Percentiles rank a stretch among this genome's conserved stretches.
Conservation (phyloP, 192 early-diverging fungal species). For the Entrophospora sp. region DNA sequence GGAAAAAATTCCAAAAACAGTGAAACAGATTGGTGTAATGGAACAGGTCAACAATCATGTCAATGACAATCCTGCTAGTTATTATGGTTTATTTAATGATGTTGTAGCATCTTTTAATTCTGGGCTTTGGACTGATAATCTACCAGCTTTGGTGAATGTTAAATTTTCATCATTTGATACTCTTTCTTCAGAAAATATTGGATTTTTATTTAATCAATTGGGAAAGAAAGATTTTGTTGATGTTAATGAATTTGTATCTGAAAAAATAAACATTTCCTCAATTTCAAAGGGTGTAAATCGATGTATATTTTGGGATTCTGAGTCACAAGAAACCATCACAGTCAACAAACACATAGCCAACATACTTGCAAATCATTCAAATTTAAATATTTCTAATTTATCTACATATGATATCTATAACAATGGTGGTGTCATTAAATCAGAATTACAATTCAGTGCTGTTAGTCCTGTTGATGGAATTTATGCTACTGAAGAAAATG, state of each 20-base stretch:
- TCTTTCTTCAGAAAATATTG: slow-evolving; percentile 23
- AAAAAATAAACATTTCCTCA: slow-evolving; percentile 7
- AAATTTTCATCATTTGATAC: slow-evolving; percentile 28
- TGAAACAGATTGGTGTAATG: slow-evolving; percentile 66
- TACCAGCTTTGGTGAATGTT: slow-evolving; percentile 34
- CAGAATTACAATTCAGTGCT: slow-evolving; percentile 49
- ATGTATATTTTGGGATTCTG: slow-evolving; percentile 53
- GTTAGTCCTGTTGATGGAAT: slow-evolving; percentile 22
- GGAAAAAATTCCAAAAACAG: slow-evolving; percentile 53
- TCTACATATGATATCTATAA: slow-evolving; percentile 45
- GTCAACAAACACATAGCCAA: slow-evolving; percentile 39
- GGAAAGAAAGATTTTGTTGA: background rate
- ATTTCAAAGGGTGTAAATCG: slow-evolving; percentile 32
- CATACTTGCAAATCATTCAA: slow-evolving; percentile 28
- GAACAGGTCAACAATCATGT: slow-evolving; percentile 42
- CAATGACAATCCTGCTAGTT: too few relatives aligned
- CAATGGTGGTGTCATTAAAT: slow-evolving; percentile 48
- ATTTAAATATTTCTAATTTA: slow-evolving; percentile 32
- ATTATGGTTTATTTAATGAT: slow-evolving; percentile 56
- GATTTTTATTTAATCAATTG: slow-evolving; percentile 32
- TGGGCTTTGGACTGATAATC: slow-evolving; percentile 35
- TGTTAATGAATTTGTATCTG: slow-evolving; percentile 27
- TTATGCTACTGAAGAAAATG: slow-evolving; percentile 32
- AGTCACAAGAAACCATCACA: slow-evolving; percentile 40
- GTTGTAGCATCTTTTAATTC: slow-evolving; percentile 57